Evolutionary conservation across 1,139 yeast species (phyloP).

Genomic region (Suhomyces guaymorum): DNA sequence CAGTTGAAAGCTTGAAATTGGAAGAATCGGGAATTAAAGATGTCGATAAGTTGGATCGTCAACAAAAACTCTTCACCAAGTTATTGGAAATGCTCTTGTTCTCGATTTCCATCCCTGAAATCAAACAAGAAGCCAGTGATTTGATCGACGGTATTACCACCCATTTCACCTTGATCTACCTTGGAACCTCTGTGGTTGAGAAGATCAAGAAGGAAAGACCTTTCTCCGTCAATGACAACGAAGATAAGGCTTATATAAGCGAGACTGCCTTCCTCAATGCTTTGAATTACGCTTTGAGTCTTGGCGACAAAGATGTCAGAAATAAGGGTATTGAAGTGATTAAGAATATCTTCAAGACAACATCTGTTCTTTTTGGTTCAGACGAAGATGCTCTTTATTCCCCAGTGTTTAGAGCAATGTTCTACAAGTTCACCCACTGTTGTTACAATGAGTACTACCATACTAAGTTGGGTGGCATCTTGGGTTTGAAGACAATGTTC

Average conservation of each 20-base stretch:
- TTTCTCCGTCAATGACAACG: conserved; percentile 76
- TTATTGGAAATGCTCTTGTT: conserved; percentile 71
- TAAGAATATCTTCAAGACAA: conserved; percentile 59
- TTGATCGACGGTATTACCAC: conserved; percentile 69
- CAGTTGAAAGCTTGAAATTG: conserved; percentile 35
- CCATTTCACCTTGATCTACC: conserved; percentile 76
- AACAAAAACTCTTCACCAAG: conserved; percentile 59
- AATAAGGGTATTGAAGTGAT: conserved; percentile 71
- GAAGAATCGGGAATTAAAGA: conserved; percentile 49
- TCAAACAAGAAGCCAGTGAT: conserved; percentile 64
- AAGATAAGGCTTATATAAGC: conserved; percentile 69
- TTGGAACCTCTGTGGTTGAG: conserved; percentile 72
- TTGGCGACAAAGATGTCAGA: conserved; percentile 69
- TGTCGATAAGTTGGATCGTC: conserved; percentile 53
- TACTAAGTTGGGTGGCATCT: conserved; percentile 83
- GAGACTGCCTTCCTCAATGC: conserved; percentile 75
- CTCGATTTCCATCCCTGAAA: conserved; percentile 73
- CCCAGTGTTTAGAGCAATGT: conserved; percentile 74
- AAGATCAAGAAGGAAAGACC: conserved; percentile 68
- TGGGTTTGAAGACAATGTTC: conserved; percentile 76
- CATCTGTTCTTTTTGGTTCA: conserved; percentile 66
- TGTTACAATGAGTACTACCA: conserved; percentile 90
- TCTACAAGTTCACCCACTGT: conserved; percentile 81
- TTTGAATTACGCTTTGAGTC: conserved; percentile 76
- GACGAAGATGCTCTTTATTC: conserved; percentile 66